Evolutionary conservation across 148 eudicot genomes (phyloP), one percentile per base, ranked within the genome.

Genomic region (Camellia japonica): DNA sequence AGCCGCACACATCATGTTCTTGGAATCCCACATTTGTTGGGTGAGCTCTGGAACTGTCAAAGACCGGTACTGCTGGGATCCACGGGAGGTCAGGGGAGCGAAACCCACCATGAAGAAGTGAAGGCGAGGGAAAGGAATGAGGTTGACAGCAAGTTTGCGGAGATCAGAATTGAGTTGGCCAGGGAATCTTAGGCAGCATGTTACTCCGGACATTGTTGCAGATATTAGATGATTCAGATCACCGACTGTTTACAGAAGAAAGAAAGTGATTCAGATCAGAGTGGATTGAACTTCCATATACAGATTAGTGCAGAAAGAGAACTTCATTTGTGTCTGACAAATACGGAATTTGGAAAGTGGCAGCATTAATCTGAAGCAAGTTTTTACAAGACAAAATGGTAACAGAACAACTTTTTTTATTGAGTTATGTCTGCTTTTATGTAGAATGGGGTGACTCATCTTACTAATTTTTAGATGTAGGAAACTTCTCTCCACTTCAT

Each of bases 1-100:
- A 68, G 94, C 97, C 0, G 97, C 97, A 52, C 97, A 92, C 97
- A 92, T 92, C 97, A 92, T 92, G 94, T 92, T 92, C 85, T 92
- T 92, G 7, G 97, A 79, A 82, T 93, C 97, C 97, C 97, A 93
- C 94, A 93, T 93, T 73, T 91, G 94, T 43, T 91, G 93, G 49
- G 94, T 91, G 62, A 92, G 91, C 81, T 92, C 94, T 0, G 97
- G 97, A 19, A 92, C 97, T 0, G 92, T 81, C 13, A 91, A 70
- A 59, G 88, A 78, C 4, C 92, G 84, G 86, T 91, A 90, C 20
- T 87, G 88, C 81, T 91, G 94, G 3, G 94, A 91, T 1, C 94
- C 94, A 2, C 92, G 91, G 0, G 94, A 91, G 7, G 94, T 91
- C 2, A 91, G 89, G 0, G 94, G 94, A 63, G 94, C 94, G 5